Evolutionary conservation across 305 asterid species (phyloP).

Genomic region (Andrographis paniculata): DNA sequence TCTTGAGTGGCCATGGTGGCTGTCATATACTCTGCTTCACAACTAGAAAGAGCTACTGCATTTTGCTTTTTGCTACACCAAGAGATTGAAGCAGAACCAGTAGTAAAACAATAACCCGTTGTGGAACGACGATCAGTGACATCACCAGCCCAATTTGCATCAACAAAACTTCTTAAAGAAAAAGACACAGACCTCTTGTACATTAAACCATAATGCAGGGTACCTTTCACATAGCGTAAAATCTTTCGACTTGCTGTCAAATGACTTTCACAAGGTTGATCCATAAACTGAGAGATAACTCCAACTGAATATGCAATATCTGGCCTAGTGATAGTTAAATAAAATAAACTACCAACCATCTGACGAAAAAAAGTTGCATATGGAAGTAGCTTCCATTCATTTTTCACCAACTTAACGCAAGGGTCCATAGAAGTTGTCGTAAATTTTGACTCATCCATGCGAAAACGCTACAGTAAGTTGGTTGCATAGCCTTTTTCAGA

Average conservation of each 20-base stretch:
- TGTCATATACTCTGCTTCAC: background rate
- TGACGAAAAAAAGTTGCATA: constrained; percentile 6
- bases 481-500: background rate
- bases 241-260: background rate
- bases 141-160: constrained; percentile 7
- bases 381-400: background rate
- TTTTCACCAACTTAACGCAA: background rate
- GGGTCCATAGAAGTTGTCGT: constrained; percentile 4
- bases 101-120: no score
- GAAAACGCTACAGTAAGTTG: background rate
- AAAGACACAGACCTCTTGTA: background rate
- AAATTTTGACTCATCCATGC: background rate
- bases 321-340: constrained; percentile 6
- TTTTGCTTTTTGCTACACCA: no score
- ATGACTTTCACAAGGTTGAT: background rate
- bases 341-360: constrained; percentile 8
- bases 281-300: constrained; percentile 11
- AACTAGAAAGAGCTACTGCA: no score
- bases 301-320: constrained; percentile 8
- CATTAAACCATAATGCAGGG: background rate
- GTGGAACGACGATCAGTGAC: background rate
- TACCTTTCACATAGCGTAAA: background rate
- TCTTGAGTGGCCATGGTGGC: constrained; percentile 1
- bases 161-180: background rate
- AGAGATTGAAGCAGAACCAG: no score